These are phyloP conservation scores for Hyaloscypha hepaticicola DNA, from an alignment of 495 filamentous ascomycete genomes.

Conservation along the genomic window DNA sequence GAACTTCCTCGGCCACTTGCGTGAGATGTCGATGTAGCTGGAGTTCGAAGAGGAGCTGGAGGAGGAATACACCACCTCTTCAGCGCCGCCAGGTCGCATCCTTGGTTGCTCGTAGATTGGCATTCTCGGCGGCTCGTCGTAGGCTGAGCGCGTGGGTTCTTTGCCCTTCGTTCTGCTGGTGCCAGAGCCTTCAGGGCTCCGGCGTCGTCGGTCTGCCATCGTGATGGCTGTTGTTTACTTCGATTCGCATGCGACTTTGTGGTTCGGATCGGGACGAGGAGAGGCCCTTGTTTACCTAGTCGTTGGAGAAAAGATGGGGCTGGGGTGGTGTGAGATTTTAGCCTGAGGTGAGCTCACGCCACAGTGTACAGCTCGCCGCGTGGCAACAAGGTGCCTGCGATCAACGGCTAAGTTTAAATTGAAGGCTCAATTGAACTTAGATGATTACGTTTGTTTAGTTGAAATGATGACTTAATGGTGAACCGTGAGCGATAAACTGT, in stretches of 20 bases:
- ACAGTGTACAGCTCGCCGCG: background rate
- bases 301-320: conserved; percentile 8
- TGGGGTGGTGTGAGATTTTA: conserved; percentile 13
- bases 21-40: conserved; percentile 33
- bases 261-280: conserved; percentile 9
- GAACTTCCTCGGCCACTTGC: conserved; percentile 20
- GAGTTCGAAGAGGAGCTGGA: conserved; percentile 16
- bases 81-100: conserved; percentile 12
- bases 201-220: conserved; percentile 10
- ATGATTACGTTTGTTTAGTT: background rate
- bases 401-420: background rate
- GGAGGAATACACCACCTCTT: conserved; percentile 18
- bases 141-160: conserved; percentile 5
- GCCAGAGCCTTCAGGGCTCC: conserved; percentile 16
- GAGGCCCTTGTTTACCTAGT: conserved; percentile 11
- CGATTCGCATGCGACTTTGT: background rate
- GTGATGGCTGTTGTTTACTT: conserved; percentile 8
- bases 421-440: background rate
- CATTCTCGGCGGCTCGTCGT: conserved; percentile 16
- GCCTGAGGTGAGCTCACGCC: background rate
- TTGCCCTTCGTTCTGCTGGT: conserved; percentile 6
- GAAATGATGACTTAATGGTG: background rate
- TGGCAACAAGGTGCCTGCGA: background rate
- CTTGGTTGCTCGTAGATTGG: conserved; percentile 1
- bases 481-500: background rate